These are phyloP conservation scores for Phytophthora colocasiae DNA, from an alignment of 352 stramenopile species.

Conservation along the genomic window DNA sequence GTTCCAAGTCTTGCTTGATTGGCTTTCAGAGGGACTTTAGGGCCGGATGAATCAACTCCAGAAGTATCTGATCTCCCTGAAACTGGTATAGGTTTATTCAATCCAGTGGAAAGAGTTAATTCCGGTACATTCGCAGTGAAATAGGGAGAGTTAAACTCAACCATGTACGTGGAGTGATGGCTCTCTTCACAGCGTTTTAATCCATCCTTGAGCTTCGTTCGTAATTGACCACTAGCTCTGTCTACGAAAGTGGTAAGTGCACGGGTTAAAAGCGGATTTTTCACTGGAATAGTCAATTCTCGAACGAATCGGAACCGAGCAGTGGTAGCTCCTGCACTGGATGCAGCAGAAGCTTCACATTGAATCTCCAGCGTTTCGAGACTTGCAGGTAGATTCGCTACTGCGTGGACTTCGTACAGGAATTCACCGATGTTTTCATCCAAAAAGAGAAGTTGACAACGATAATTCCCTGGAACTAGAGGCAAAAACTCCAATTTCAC, in stretches of 20 bases:
- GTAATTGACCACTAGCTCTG: conserved; percentile 69
- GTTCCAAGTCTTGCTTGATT: conserved; percentile 64
- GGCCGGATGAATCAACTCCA: conserved; percentile 6
- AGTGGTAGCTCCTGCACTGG: conserved; percentile 3
- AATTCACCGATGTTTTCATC: conserved; percentile 95
- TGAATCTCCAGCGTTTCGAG: conserved; percentile 86
- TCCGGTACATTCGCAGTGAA: conserved; percentile 74
- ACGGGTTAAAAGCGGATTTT: conserved; percentile 81
- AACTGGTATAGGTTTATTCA: conserved; percentile 13
- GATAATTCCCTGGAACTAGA: conserved; percentile 89
- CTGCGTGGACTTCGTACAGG: conserved; percentile 90
- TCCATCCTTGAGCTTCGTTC: conserved; percentile 79
- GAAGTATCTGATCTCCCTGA: conserved; percentile 27
- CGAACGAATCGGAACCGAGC: conserved; percentile 63
- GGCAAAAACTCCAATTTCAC: conserved; percentile 92
- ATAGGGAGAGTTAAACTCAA: conserved; percentile 91
- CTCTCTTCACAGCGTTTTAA: conserved; percentile 80
- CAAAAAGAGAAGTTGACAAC: conserved; percentile 91
- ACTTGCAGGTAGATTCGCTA: conserved; percentile 76
- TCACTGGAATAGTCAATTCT: conserved; percentile 80
- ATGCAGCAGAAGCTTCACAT: conserved; percentile 53
- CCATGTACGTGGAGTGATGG: conserved; percentile 68
- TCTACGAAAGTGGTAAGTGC: conserved; percentile 75
- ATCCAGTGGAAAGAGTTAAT: conserved; percentile 35
- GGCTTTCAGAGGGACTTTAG: conserved; percentile 40